These are phyloP conservation scores for Auricularia heimuer DNA, from an alignment of 768 basidiomycete species.

Conservation along the genomic window DNA sequence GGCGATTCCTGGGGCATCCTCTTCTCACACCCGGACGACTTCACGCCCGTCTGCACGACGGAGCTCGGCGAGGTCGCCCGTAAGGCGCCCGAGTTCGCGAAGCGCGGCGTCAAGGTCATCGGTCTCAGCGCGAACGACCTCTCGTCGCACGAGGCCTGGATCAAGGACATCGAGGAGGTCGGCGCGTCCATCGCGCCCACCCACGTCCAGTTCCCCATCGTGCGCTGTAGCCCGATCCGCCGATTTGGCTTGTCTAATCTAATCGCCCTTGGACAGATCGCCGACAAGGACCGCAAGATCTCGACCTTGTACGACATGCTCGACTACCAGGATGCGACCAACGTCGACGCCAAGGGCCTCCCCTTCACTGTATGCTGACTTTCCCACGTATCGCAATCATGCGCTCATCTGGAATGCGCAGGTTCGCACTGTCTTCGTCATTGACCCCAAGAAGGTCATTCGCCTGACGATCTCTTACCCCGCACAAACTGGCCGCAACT, in stretches of 20 bases:
- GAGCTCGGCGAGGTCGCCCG: constrained; percentile 95
- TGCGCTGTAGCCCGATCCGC: constrained; percentile 25
- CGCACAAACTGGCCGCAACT: constrained; percentile 92
- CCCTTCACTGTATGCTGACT: constrained; percentile 70
- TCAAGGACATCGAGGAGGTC: constrained; percentile 75
- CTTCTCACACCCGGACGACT: constrained; percentile 92
- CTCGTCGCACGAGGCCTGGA: constrained; percentile 77
- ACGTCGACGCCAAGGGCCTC: constrained; percentile 73
- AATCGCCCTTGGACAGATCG: constrained; percentile 48
- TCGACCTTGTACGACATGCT: constrained; percentile 91
- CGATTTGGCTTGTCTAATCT: too few relatives aligned
- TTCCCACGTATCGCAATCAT: neutral
- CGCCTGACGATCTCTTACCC: constrained; percentile 87
- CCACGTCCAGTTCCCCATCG: constrained; percentile 85
- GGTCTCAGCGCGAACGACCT: constrained; percentile 89
- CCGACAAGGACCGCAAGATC: constrained; percentile 79
- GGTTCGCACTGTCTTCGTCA: constrained; percentile 94
- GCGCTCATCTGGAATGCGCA: constrained; percentile 18
- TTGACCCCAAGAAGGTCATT: constrained; percentile 94
- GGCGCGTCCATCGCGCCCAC: constrained; percentile 65
- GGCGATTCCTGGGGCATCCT: constrained; percentile 69
- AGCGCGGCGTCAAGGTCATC: constrained; percentile 86
- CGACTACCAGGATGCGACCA: constrained; percentile 89
- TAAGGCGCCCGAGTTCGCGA: constrained; percentile 71
- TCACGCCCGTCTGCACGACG: constrained; percentile 92